Conservation (phyloP, 2,329 filamentous ascomycete genomes). For the Penicillium nordicum region DNA sequence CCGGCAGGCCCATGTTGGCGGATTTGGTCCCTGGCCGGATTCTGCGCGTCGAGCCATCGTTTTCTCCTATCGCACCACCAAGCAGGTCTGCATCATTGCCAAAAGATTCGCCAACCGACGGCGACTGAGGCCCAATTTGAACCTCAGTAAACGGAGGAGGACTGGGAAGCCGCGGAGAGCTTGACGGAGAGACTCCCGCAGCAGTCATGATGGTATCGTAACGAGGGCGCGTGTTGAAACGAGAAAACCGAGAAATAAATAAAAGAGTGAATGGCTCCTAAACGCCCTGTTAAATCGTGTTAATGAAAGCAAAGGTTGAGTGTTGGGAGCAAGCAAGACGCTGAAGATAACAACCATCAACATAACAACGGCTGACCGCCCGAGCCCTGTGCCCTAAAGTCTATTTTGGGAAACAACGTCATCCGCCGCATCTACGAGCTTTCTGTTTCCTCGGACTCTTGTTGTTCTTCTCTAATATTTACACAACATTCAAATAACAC, state of each 20-base stretch:
- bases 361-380: constrained; percentile 23
- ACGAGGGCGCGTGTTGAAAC: constrained; percentile 12
- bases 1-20: constrained; percentile 90
- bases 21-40: constrained; percentile 91
- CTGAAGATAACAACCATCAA: constrained; percentile 20
- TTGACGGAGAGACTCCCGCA: constrained; percentile 54
- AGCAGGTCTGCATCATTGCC: constrained; percentile 55
- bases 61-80: constrained; percentile 56
- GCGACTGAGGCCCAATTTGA: constrained; percentile 78
- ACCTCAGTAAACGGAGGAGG: constrained; percentile 94
- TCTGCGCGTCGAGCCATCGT: constrained; percentile 73
- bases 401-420: constrained; percentile 22
- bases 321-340: constrained; percentile 15
- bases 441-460: background rate
- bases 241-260: constrained; percentile 9
- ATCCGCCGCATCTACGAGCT: constrained; percentile 16
- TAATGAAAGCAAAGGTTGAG: constrained; percentile 13
- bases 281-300: constrained; percentile 9
- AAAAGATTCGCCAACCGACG: constrained; percentile 60
- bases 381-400: constrained; percentile 32
- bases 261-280: constrained; percentile 20
- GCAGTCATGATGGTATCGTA: constrained; percentile 41
- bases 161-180: constrained; percentile 87
- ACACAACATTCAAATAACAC: background rate
- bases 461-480: background rate